These are phyloP conservation scores for Aspergillus terreus DNA, from an alignment of 2,329 filamentous ascomycete species.

Conservation along the genomic window DNA sequence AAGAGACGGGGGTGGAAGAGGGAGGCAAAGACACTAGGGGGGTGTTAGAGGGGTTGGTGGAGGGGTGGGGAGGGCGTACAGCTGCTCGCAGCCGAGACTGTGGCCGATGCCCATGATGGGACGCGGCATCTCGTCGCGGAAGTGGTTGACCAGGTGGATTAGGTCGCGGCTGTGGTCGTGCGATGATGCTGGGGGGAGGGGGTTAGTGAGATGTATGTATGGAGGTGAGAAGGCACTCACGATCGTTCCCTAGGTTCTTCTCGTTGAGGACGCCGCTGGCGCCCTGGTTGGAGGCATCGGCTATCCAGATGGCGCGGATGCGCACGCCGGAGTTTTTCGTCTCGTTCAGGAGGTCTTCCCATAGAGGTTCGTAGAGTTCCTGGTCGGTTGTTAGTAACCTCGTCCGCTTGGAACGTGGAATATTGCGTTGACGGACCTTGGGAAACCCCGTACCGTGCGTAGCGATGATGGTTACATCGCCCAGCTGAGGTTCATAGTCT, in stretches of 20 bases:
- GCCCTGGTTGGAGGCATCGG: conserved; percentile 75
- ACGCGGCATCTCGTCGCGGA: conserved; percentile 30
- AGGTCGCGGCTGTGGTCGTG: conserved; percentile 75
- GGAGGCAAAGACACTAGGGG: conserved; percentile 52
- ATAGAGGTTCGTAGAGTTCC: conserved; percentile 84
- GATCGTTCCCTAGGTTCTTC: conserved; percentile 68
- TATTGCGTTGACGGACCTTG: conserved; percentile 50
- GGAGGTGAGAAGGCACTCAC: conserved; percentile 36
- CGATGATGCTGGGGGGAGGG: conserved; percentile 49
- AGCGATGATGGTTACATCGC: conserved; percentile 52
- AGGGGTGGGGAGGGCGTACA: conserved; percentile 31
- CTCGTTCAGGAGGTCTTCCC: conserved; percentile 67
- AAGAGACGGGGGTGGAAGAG: conserved; percentile 75
- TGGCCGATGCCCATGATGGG: conserved; percentile 83
- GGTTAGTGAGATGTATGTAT: not conserved
- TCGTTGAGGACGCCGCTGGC: conserved; percentile 71
- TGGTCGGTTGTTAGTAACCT: conserved; percentile 26
- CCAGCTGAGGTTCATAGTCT: conserved; percentile 41
- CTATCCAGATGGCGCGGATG: conserved; percentile 76
- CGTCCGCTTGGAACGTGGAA: no score
- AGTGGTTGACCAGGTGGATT: conserved; percentile 49
- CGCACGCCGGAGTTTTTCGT: conserved; percentile 55
- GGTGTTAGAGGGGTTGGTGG: not conserved
- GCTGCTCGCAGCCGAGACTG: conserved; percentile 70
- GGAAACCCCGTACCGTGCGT: conserved; percentile 58